These are phyloP conservation scores for Trifolium subterraneum DNA, from an alignment of 306 rosid species.

Conservation along the genomic window DNA sequence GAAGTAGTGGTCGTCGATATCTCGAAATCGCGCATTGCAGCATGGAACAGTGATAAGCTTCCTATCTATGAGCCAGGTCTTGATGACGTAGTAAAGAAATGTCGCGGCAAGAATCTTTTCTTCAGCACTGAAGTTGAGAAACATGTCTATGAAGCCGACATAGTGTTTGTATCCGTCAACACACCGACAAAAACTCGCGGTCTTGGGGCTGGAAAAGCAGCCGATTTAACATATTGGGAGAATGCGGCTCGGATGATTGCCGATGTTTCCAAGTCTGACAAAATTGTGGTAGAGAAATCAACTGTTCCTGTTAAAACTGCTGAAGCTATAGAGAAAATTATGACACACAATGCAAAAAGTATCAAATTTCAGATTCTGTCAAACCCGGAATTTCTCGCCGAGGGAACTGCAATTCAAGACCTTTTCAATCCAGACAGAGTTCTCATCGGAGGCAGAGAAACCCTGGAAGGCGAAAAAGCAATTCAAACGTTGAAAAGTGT, in stretches of 20 bases:
- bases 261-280: slow-evolving; percentile 85
- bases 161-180: slow-evolving; percentile 94
- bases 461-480: slow-evolving; percentile 79
- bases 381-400: slow-evolving; percentile 94
- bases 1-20: too few species aligned
- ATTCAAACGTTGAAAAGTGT: slow-evolving; percentile 74
- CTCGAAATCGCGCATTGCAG: too few species aligned
- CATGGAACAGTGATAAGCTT: too few species aligned
- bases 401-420: slow-evolving; percentile 86
- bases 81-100: too few species aligned
- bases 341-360: slow-evolving; percentile 88
- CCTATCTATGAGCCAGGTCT: too few species aligned
- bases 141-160: slow-evolving; percentile 84
- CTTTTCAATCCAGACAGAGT: slow-evolving; percentile 84
- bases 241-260: slow-evolving; percentile 98
- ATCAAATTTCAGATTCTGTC: slow-evolving; percentile 88
- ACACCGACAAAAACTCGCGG: slow-evolving; percentile 91
- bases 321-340: slow-evolving; percentile 92
- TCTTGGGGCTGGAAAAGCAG: slow-evolving; percentile 95
- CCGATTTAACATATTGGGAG: slow-evolving; percentile 96
- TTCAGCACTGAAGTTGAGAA: slow-evolving; percentile 95
- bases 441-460: slow-evolving; percentile 91
- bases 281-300: slow-evolving; percentile 94
- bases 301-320: slow-evolving; percentile 97
- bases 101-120: slow-evolving; percentile 81